Conservation (phyloP, 306 rosid genomes). For the Pyrus bretschneideri region DNA sequence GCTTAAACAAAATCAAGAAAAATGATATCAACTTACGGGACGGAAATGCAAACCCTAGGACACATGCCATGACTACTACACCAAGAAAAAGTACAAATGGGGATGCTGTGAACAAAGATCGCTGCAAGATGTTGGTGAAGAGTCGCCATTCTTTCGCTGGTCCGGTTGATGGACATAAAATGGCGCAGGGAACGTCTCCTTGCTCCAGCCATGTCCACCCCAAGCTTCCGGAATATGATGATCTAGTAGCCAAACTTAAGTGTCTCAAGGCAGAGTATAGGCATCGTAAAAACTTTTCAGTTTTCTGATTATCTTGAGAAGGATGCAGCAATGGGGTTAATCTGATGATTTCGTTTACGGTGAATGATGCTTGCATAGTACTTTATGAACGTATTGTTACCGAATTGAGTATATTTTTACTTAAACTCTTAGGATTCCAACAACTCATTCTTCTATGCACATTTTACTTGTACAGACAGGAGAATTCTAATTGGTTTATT, state of each 20-base stretch:
- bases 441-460: neutral
- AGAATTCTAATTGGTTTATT: neutral
- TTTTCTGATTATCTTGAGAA: neutral
- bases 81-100: neutral
- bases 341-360: neutral
- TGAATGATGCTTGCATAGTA: neutral
- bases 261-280: neutral
- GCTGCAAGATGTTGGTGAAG: neutral
- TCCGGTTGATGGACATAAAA: neutral
- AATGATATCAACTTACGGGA: neutral
- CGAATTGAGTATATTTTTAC: neutral
- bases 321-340: neutral
- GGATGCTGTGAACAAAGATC: neutral
- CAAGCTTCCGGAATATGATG: slow-evolving; percentile 21
- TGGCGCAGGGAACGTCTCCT: neutral
- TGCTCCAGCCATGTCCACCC: slow-evolving; percentile 21
- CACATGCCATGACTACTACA: neutral
- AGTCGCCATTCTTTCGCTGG: neutral
- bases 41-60: neutral
- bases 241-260: neutral
- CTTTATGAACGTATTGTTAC: too few relatives aligned
- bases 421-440: neutral
- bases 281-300: neutral
- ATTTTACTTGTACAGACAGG: neutral
- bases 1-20: neutral